Conservation (phyloP, 108 stramenopile species). For the Nitzschia inconspicua region DNA sequence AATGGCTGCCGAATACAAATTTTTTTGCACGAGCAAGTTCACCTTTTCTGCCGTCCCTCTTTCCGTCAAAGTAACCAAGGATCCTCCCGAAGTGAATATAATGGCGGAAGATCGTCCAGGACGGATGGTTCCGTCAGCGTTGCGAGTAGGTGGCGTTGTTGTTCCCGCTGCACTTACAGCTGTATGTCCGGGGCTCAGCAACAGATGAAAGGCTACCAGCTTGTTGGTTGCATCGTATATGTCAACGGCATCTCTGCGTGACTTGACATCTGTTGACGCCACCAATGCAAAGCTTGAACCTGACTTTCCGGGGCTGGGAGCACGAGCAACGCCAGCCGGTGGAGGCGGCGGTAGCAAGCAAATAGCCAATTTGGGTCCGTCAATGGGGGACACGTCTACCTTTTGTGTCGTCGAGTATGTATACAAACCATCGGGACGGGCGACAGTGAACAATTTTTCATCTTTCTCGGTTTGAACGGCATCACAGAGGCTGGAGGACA, state of each 20-base stretch:
- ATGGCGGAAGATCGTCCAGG: constrained; percentile 73
- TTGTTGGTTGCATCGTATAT: constrained; percentile 83
- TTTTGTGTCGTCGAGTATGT: constrained; percentile 72
- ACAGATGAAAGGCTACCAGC: constrained; percentile 80
- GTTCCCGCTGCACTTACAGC: constrained; percentile 69
- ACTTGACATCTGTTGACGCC: constrained; percentile 78
- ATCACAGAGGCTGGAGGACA: constrained; percentile 52
- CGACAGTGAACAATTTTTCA: constrained; percentile 19
- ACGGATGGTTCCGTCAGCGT: constrained; percentile 36
- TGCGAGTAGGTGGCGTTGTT: constrained; percentile 41
- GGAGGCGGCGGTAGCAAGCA: constrained; percentile 61
- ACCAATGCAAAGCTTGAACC: constrained; percentile 70
- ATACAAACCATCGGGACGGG: constrained; percentile 76
- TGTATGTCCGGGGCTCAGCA: constrained; percentile 76
- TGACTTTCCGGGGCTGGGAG: not conserved
- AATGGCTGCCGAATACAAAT: constrained; percentile 89
- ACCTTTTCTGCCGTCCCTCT: constrained; percentile 87
- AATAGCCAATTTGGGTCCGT: constrained; percentile 68
- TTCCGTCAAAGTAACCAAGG: constrained; percentile 84
- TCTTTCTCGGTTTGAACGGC: constrained; percentile 26
- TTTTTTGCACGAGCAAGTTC: constrained; percentile 78
- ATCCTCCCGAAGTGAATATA: constrained; percentile 77
- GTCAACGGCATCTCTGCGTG: constrained; percentile 81
- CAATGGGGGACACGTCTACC: constrained; percentile 72
- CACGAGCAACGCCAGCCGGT: constrained; percentile 12